Evolutionary conservation across 2,329 filamentous ascomycete species (phyloP).

Genomic region (Knufia petricola): DNA sequence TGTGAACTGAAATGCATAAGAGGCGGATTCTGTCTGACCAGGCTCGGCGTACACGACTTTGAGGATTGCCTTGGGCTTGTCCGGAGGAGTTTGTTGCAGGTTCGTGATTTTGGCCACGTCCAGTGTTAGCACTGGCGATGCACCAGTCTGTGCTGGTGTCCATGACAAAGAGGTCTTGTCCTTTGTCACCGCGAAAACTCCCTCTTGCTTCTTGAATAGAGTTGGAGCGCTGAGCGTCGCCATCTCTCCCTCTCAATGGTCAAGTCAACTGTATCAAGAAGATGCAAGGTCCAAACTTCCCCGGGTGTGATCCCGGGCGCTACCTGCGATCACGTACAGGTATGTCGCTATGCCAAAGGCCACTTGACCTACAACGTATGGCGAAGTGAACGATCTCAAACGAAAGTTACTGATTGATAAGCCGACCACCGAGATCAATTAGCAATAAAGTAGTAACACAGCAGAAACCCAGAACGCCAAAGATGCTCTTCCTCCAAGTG

Average conservation of each 20-base stretch:
- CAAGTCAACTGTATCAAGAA: no score
- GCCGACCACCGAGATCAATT: no score
- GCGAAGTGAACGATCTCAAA: no score
- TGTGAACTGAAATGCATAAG: slow-evolving; percentile 84
- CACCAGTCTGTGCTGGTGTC: slow-evolving; percentile 59
- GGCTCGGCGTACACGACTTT: slow-evolving; percentile 73
- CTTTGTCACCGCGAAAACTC: slow-evolving; percentile 62
- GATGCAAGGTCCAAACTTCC: no score
- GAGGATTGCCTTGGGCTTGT: slow-evolving; percentile 81
- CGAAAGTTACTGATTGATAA: no score
- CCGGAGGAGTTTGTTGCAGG: slow-evolving; percentile 87
- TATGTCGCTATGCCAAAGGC: no score
- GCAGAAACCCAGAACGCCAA: no score
- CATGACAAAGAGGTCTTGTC: slow-evolving; percentile 70
- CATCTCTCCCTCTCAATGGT: slow-evolving; percentile 33
- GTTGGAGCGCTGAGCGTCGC: slow-evolving; percentile 55
- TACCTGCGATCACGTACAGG: no score
- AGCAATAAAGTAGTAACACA: no score
- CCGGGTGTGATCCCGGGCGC: no score
- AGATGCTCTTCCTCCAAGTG: no score
- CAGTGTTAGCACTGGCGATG: slow-evolving; percentile 58
- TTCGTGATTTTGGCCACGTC: slow-evolving; percentile 72
- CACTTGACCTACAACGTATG: no score
- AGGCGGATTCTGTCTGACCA: slow-evolving; percentile 49
- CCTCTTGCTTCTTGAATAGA: slow-evolving; percentile 94